Conservation (phyloP, 495 filamentous ascomycete species). For the Lasiosphaeria hispida region DNA sequence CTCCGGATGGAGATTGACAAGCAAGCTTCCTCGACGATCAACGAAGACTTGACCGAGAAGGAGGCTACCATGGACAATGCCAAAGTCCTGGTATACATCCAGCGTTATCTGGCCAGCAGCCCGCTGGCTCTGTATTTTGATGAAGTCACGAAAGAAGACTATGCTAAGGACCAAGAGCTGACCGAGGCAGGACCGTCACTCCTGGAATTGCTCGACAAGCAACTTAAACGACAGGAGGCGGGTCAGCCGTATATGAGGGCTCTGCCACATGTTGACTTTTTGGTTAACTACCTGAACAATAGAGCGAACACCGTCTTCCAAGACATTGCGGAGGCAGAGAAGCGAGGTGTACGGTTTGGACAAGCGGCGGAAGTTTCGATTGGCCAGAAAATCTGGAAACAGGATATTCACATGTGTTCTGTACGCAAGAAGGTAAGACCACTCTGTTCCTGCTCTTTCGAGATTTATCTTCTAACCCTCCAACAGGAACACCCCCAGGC, state of each 20-base stretch:
- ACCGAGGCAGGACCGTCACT: slow-evolving; percentile 38
- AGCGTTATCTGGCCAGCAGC: slow-evolving; percentile 47
- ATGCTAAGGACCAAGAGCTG: slow-evolving; percentile 29
- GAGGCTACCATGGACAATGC: slow-evolving; percentile 53
- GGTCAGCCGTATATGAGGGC: slow-evolving; percentile 38
- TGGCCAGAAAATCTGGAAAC: slow-evolving; percentile 36
- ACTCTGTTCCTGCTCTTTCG: not conserved
- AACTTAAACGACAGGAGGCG: slow-evolving; percentile 43
- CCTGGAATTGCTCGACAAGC: slow-evolving; percentile 44
- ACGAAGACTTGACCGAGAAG: slow-evolving; percentile 54
- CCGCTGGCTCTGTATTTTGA: slow-evolving; percentile 44
- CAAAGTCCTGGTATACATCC: slow-evolving; percentile 53
- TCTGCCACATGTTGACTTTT: slow-evolving; percentile 42
- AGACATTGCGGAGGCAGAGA: slow-evolving; percentile 55
- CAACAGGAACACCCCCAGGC: slow-evolving; percentile 30
- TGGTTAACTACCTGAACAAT: slow-evolving; percentile 42
- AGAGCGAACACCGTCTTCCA: slow-evolving; percentile 44
- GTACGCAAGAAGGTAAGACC: slow-evolving; percentile 27
- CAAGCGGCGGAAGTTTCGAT: slow-evolving; percentile 37
- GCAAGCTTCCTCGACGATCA: slow-evolving; percentile 41
- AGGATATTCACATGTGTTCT: slow-evolving; percentile 37
- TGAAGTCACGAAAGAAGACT: slow-evolving; percentile 29
- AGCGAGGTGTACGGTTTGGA: slow-evolving; percentile 54
- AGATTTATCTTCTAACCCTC: slow-evolving; percentile 15
- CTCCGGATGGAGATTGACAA: slow-evolving; percentile 79